Evolutionary conservation across 202 grass and related monocot species (phyloP), one percentile per base, ranked within the genome.

Genomic region (Dendrocalamus latiflorus): DNA sequence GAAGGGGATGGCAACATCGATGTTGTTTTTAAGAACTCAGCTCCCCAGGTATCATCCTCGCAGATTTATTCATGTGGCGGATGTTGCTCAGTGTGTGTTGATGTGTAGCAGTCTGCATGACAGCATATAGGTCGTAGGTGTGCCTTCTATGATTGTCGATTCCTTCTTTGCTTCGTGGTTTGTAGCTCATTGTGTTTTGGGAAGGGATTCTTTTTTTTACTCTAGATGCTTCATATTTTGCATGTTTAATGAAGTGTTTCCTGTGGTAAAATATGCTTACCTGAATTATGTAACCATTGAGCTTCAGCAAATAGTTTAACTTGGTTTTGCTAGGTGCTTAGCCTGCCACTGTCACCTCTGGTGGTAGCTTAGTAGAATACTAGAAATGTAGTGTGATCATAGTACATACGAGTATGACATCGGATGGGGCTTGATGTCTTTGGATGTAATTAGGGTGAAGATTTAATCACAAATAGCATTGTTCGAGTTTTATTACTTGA

Each of bases 11-110:
- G 84, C 43, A 89, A 86, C 74, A 73, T 92, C 9, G 15, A 92
- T 50, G 54, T 86, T 74, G 86, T 86, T 20, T 92, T 92, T 70
- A 87, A 92, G 83, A 92, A 92, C 71, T 84, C 74, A 50, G 70
- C 79, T 5, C 79, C 86, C 14, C 83, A 89, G 75, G 90, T 89
- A 42, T 33, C 22, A 50, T 66, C 16, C 62, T 61, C 60, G 9
- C 17, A 8, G 16, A 11, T 15, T 50, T 50, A 53, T 76, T 72
- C 20, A 65, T 34, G 37, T 73, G 21, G 42, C 9, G 15, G 22
- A 75, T 61, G 25, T 41, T 8, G 37, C 36, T 67, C 18, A 42
- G 63, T 39, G 63, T 9, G 49, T 39, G 18, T 54, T 45, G 50
- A 66, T 81, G 4, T 59, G 59, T 77, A 47, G 79, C 90, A 18